Percentiles rank a stretch among this genome's conserved stretches.
phyloP scores from a whole-genome alignment of 2,329 filamentous ascomycete genomes.

The Aspergillus ustus region DNA sequence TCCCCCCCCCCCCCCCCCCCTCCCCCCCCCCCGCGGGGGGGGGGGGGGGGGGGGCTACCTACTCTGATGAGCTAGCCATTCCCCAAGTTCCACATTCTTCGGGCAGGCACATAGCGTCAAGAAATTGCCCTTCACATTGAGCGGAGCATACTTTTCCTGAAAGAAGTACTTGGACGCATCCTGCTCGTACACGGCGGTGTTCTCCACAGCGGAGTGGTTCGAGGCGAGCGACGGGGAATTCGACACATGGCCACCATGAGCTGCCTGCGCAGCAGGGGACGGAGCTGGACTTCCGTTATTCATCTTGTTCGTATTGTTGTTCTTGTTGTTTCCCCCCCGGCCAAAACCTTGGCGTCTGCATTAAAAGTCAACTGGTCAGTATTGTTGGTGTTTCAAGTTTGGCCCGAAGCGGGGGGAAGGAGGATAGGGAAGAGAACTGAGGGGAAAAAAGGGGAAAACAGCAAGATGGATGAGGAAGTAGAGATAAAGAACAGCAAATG shows the following conservation, averaged over 20 bases:
- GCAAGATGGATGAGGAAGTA: not conserved
- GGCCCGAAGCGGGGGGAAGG: slow-evolving; percentile 12
- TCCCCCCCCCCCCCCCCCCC: no score
- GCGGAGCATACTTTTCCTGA: slow-evolving; percentile 65
- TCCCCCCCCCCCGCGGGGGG: no score
- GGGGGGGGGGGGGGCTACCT: no score
- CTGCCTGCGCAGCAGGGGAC: slow-evolving; percentile 34
- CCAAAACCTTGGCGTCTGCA: slow-evolving; percentile 55
- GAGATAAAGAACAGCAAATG: slow-evolving; percentile 3
- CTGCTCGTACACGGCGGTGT: slow-evolving; percentile 43
- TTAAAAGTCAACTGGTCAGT: slow-evolving; percentile 28
- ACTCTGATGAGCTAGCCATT: slow-evolving; percentile 97
- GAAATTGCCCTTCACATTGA: slow-evolving; percentile 97
- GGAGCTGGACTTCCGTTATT: slow-evolving; percentile 39
- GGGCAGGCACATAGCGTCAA: slow-evolving; percentile 93
- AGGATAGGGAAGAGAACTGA: slow-evolving; percentile 8
- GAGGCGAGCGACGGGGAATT: slow-evolving; percentile 48
- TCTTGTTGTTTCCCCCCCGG: slow-evolving; percentile 43
- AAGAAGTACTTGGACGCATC: slow-evolving; percentile 56
- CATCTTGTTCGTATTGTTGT: slow-evolving; percentile 46
- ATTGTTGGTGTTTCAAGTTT: slow-evolving; percentile 17
- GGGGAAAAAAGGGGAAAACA: not conserved
- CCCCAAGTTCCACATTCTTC: slow-evolving; percentile 89
- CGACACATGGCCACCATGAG: slow-evolving; percentile 28
- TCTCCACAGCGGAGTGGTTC: slow-evolving; percentile 40